These are phyloP conservation scores for Decorospora gaudefroyi DNA, from an alignment of 2,329 filamentous ascomycete genomes.

Conservation along the genomic window DNA sequence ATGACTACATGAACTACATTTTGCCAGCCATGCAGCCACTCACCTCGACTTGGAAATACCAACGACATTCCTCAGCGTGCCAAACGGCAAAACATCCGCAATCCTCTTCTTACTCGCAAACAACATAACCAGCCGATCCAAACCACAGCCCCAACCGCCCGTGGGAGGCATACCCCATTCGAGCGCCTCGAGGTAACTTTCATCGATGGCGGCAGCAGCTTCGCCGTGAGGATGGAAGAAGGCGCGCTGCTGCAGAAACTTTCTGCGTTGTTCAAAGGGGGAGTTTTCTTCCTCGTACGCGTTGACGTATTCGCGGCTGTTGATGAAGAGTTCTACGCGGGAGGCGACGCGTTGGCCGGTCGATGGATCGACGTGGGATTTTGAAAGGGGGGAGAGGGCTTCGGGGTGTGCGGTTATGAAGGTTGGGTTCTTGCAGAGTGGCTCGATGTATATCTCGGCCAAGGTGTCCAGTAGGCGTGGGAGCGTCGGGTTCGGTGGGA, in stretches of 20 bases:
- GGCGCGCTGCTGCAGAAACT: slow-evolving; percentile 68
- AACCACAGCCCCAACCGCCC: slow-evolving; percentile 92
- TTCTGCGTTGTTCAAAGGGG: slow-evolving; percentile 80
- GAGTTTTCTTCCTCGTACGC: slow-evolving; percentile 99
- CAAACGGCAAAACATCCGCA: slow-evolving; percentile 85
- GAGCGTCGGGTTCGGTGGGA: slow-evolving; percentile 61
- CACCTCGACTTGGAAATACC: slow-evolving; percentile 39
- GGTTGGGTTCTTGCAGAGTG: slow-evolving; percentile 70
- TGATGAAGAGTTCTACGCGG: slow-evolving; percentile 82
- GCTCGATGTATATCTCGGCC: slow-evolving; percentile 76
- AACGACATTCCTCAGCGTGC: slow-evolving; percentile 70
- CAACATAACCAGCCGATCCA: slow-evolving; percentile 91
- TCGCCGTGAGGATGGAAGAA: slow-evolving; percentile 45
- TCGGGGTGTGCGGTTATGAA: slow-evolving; percentile 91
- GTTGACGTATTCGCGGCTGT: slow-evolving; percentile 83
- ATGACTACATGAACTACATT: too few relatives aligned
- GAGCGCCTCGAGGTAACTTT: slow-evolving; percentile 81
- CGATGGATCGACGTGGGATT: slow-evolving; percentile 73
- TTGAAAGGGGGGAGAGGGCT: slow-evolving; percentile 87
- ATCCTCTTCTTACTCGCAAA: slow-evolving; percentile 80
- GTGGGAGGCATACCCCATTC: slow-evolving; percentile 94
- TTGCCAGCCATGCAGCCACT: too few relatives aligned
- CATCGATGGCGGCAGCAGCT: slow-evolving; percentile 62
- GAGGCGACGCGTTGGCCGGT: slow-evolving; percentile 75
- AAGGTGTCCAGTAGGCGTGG: slow-evolving; percentile 81